Conservation (phyloP, 345 rosid species). For the Anastatica hierochuntica region DNA sequence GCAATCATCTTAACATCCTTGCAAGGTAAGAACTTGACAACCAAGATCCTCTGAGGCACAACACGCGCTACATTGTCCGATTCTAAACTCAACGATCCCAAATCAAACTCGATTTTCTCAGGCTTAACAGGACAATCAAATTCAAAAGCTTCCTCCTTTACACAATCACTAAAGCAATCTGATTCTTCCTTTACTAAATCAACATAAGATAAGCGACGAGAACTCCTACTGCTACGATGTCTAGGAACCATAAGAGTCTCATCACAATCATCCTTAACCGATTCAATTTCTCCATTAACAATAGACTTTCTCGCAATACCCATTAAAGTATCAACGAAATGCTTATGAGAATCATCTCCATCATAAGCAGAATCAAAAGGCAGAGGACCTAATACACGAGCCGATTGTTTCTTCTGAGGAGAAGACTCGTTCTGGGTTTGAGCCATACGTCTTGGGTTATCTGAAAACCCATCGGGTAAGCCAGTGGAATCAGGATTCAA, state of each 20-base stretch:
- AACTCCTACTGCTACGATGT: background rate
- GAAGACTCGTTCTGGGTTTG: background rate
- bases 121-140: slow-evolving; percentile 11
- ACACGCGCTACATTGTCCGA: slow-evolving; percentile 55
- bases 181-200: background rate
- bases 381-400: slow-evolving; percentile 35
- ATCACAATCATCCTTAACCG: background rate
- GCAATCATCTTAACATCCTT: slow-evolving; percentile 48
- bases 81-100: slow-evolving; percentile 39
- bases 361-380: slow-evolving; percentile 36
- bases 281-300: background rate
- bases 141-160: slow-evolving; percentile 12
- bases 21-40: slow-evolving; percentile 52
- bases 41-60: slow-evolving; percentile 44
- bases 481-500: slow-evolving; percentile 50
- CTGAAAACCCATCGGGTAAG: slow-evolving; percentile 22
- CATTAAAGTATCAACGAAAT: slow-evolving; percentile 30
- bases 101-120: slow-evolving; percentile 28
- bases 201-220: background rate
- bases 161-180: slow-evolving; percentile 1
- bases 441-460: background rate
- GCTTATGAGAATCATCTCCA: slow-evolving; percentile 27
- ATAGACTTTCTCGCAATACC: slow-evolving; percentile 11
- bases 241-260: background rate
- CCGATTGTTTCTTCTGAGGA: background rate